Evolutionary conservation across 2,329 filamentous ascomycete genomes (phyloP), one percentile per base, ranked within the genome.

Genomic region (Amphichorda felina): DNA sequence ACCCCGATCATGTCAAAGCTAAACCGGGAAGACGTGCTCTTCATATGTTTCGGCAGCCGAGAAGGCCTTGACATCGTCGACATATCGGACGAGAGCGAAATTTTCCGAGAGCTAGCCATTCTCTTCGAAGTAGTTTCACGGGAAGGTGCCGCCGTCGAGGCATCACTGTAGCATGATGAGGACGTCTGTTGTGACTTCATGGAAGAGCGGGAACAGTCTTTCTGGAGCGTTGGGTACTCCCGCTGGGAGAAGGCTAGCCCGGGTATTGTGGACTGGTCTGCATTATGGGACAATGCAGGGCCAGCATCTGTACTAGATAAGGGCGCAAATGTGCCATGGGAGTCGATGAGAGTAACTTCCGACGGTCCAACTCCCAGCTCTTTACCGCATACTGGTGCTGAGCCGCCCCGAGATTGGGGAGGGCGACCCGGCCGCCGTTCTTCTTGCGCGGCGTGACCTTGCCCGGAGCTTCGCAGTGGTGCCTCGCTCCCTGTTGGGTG

Each of bases 1-100:
- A 74, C 74, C 5, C 79, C 79, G 13, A 78, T 72, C 66, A 87
- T 83, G 48, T 88, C 82, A 48, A 89, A 89, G 47, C 82, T 88
- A 50, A 89, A 88, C 11, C 83, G 67, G 0, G 81, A 86, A 0
- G 82, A 83, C 9, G 79, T 83, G 51, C 82, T 87, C 55, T 79
- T 80, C 75, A 80, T 79, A 41, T 79, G 75, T 40, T 60, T 70
- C 3, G 75, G 75, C 24, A 79, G 41, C 1, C 68, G 64, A 6
- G 67, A 70, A 2, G 64, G 52, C 2, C 60, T 54, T 24, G 62
- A 60, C 36, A 61, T 64, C 8, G 51, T 50, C 0, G 70, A 72
- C 10, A 61, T 50, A 4, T 63, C 63, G 0, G 70, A 68, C 1
- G 37, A 25, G 10, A 66, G 40, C n/a, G 70, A 77, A 3, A 64